Conservation (phyloP, 2,329 filamentous ascomycete genomes). For the Talaromyces verruculosus region DNA sequence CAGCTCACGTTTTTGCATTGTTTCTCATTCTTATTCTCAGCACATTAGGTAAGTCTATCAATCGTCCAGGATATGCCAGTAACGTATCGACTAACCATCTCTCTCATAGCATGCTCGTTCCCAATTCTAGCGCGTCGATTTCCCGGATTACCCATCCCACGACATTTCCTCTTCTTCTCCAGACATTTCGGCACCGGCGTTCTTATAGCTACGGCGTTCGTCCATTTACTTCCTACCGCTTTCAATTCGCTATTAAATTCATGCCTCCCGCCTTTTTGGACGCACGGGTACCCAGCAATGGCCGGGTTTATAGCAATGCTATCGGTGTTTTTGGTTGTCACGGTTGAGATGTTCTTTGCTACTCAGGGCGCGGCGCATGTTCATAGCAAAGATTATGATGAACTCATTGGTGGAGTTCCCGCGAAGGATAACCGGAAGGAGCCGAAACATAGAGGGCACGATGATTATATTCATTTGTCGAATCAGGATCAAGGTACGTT, state of each 20-base stretch:
- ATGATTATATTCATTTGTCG: conserved; percentile 25
- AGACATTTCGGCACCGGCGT: conserved; percentile 61
- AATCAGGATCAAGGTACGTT: conserved; percentile 11
- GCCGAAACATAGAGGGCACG: conserved; percentile 23
- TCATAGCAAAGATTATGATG: conserved; percentile 56
- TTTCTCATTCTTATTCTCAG: conserved; percentile 62
- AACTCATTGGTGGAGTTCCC: conserved; percentile 36
- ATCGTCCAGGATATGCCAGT: not conserved
- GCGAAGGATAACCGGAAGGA: conserved; percentile 13
- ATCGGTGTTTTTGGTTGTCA: conserved; percentile 77
- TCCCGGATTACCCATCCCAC: conserved; percentile 60
- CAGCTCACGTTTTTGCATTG: conserved; percentile 66
- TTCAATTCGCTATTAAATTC: conserved; percentile 61
- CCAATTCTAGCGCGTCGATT: conserved; percentile 61
- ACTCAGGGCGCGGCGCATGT: conserved; percentile 63
- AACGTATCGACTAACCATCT: conserved; percentile 16
- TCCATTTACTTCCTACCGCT: conserved; percentile 62
- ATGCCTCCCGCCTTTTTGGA: conserved; percentile 77
- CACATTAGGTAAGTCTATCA: conserved; percentile 38
- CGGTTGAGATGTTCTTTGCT: conserved; percentile 85
- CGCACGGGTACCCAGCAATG: conserved; percentile 72
- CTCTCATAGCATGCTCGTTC: conserved; percentile 57
- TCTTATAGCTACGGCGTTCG: conserved; percentile 58
- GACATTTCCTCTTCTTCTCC: conserved; percentile 59
- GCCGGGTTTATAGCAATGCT: conserved; percentile 80